These are phyloP conservation scores for Crucibulum laeve DNA, from an alignment of 768 basidiomycete genomes.

Conservation along the genomic window DNA sequence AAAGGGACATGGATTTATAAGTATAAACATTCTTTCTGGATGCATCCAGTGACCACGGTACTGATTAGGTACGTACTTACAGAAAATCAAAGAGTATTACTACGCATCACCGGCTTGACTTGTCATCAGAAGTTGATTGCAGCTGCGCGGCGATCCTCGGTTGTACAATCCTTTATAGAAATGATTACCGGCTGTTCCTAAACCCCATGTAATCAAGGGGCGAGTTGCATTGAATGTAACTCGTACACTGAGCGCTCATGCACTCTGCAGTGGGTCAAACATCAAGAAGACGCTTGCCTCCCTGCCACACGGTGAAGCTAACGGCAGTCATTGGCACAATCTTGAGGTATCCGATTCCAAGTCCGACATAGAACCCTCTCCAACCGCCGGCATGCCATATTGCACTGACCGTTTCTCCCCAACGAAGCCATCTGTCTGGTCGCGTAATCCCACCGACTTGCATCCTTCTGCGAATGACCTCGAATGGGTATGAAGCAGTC, in stretches of 20 bases:
- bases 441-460: constrained; percentile 86
- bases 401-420: constrained; percentile 68
- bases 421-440: constrained; percentile 74
- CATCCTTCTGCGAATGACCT: constrained; percentile 88
- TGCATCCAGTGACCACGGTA: no score
- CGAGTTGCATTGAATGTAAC: no score
- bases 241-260: not conserved
- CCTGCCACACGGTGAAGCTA: constrained; percentile 89
- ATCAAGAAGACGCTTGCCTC: constrained; percentile 54
- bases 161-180: no score
- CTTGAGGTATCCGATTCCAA: constrained; percentile 91
- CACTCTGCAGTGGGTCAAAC: constrained; percentile 19
- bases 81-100: no score
- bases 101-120: no score
- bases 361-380: constrained; percentile 88
- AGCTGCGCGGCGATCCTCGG: no score
- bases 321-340: constrained; percentile 95
- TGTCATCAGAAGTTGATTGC: no score
- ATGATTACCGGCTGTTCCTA: no score
- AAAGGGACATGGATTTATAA: not conserved
- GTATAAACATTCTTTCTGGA: no score
- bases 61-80: no score
- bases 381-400: constrained; percentile 71
- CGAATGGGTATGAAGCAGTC: constrained; percentile 92
- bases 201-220: no score